Evolutionary conservation across 2,329 filamentous ascomycete species (phyloP), one percentile per base, ranked within the genome.

Genomic region (Alternaria longipes): DNA sequence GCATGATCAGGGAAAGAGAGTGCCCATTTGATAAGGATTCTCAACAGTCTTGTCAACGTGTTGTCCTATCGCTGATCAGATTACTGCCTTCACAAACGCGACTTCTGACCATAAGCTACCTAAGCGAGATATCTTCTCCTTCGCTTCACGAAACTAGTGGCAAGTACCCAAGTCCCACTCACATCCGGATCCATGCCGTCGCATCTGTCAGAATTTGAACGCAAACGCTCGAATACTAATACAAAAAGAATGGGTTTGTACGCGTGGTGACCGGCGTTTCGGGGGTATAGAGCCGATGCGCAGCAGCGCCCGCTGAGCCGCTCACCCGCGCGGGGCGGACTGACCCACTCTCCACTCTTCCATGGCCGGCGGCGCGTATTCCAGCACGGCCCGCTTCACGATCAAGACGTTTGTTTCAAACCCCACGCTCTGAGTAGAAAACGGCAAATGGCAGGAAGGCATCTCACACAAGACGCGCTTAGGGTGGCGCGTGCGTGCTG

Each of bases 401-500:
- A 54, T 36, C 28, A 42, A 5, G 20, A 34, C 26, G n/a, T 44
- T 22, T 44, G 38, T 54, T 54, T 54, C 28, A 44, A 22, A 54
- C 51, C 38, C 51, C 51, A 54, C 51, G 26, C 45, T n/a, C 2
- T 32, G 18, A 14, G 18, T 5, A 14, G 30, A 26, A 45, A 24
- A 45, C 24, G 28, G 51, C 51, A 44, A 54, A 45, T 54, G 51
- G 20, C 30, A 54, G 14, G 51, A 45, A 18, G 5, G 14, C 51
- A 1, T 22, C 7, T 5, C 34, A 32, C 8, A 45, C 51, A 18
- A 34, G 11, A 24, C 30, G 40, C n/a, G 40, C n/a, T 4, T 14
- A 8, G 2, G 7, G 28, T 32, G 51, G 24, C n/a, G 28, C 8
- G 7, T 49, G 18, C 30, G 32, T 5, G 1, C 45, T 49, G 4